These are phyloP conservation scores for Eremochloa ophiuroides DNA, from an alignment of 176 grass and related monocot genomes.

Conservation along the genomic window DNA sequence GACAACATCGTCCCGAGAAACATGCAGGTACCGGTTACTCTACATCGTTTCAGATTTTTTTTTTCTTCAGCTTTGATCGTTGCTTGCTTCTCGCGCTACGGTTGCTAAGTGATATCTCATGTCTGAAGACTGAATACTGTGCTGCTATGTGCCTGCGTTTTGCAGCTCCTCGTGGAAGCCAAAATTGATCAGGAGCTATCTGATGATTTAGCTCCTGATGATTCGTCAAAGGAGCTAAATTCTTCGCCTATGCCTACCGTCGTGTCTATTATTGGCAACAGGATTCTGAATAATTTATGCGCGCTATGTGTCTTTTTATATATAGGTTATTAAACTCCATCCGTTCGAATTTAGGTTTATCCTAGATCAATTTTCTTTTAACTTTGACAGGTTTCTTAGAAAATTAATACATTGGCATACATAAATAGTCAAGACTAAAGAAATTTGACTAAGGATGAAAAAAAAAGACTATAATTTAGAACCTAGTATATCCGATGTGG, in stretches of 20 bases:
- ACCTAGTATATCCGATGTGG: background rate
- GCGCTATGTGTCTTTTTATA: background rate
- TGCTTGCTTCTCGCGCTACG: background rate
- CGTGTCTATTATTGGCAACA: background rate
- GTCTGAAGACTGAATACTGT: background rate
- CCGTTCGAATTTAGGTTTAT: background rate
- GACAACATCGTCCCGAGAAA: background rate
- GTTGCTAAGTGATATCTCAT: too few relatives aligned
- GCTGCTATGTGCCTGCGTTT: background rate
- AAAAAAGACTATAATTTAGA: background rate
- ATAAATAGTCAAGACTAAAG: background rate
- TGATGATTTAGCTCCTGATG: too few relatives aligned
- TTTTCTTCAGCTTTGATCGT: background rate
- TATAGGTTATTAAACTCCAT: too few relatives aligned
- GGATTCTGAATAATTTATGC: background rate
- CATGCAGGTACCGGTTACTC: background rate
- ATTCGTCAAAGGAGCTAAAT: background rate
- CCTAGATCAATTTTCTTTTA: background rate
- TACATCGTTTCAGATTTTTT: background rate
- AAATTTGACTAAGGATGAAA: background rate
- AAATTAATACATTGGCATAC: background rate
- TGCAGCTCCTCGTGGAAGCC: background rate
- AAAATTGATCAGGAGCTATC: background rate
- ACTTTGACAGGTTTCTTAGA: background rate
- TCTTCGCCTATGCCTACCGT: background rate